Conservation (phyloP, 345 rosid species). For the Pugionium dolabratum region DNA sequence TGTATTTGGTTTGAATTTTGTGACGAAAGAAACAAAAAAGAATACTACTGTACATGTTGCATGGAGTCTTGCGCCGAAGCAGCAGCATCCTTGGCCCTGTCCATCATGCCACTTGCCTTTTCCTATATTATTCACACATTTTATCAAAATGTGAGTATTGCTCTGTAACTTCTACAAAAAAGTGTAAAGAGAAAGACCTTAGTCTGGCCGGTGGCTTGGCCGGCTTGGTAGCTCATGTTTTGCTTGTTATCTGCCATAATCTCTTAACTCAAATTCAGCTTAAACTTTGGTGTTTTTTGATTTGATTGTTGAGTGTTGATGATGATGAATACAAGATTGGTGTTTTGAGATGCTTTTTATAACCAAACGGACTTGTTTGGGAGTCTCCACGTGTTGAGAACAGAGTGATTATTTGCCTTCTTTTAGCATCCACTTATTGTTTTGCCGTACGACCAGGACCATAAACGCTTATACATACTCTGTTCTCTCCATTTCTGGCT, state of each 20-base stretch:
- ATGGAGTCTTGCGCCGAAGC: constrained; percentile 65
- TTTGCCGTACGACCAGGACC: constrained; percentile 25
- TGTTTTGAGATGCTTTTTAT: too few relatives aligned
- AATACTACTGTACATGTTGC: constrained; percentile 45
- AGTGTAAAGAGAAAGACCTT: constrained; percentile 39
- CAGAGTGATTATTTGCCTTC: background rate
- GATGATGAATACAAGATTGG: background rate
- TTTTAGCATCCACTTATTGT: constrained; percentile 18
- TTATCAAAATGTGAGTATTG: too few relatives aligned
- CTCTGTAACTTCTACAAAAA: too few relatives aligned
- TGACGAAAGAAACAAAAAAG: background rate
- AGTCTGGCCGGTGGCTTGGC: constrained; percentile 59
- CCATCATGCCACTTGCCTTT: constrained; percentile 58
- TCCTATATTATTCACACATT: constrained; percentile 43
- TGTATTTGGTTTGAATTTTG: background rate
- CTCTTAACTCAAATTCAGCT: background rate
- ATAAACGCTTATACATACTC: constrained; percentile 16
- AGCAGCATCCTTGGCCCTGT: constrained; percentile 55
- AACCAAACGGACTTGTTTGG: constrained; percentile 1
- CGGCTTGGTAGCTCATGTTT: constrained; percentile 51
- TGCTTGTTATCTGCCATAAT: constrained; percentile 49
- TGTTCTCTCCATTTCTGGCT: background rate
- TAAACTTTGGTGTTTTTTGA: background rate
- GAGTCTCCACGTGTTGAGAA: constrained; percentile 29
- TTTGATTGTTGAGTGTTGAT: constrained; percentile 18